Base-by-base conservation (phyloP, 2,329 filamentous ascomycete species). In the Fusarium agapanthi region DNA sequence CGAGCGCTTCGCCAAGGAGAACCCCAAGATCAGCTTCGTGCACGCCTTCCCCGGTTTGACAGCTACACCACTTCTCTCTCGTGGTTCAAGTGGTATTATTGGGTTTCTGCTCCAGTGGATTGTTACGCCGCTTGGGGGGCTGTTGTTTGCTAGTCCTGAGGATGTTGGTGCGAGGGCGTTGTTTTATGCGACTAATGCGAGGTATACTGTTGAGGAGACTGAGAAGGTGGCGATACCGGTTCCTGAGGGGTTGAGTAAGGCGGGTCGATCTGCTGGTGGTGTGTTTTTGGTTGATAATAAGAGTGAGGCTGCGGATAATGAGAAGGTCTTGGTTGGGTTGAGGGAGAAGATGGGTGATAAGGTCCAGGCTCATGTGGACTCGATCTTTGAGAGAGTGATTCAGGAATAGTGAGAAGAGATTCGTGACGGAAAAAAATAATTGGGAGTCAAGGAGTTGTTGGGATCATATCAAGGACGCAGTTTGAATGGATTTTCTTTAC, bases 1-100 rank as follows among this genome's bases (percentile, higher is more conserved):
- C 37, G 87, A 88, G 69, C 81, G 84, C n/a, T 79, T 88, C 14
- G 84, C 87, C 0, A 75, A 77, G 9, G 75, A 82, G 22, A 81
- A 87, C 58, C 85, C 85, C 0, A 78, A 78, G 1, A 76, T 83
- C 35, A 77, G 77, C 24, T 82, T 83, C 47, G 78, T 83, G 8
- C 81, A 83, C 51, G 76, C 76, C 2, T 81, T 75, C 15, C 81
- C 81, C 0, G 81, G 80, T 4, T 47, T 79, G 0, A 79, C 81
- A 2, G 44, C 67, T 3, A 79, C 77, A 3, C 65, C 73, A 0
- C 26, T 65, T 0, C 57, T 78, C 6, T 72, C 71, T n/a, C 72
- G 75, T 2, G 76, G 72, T 4, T 67, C 65, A 35, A 76, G 73
- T 6, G 77, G 76, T 0, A 63, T 77, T 1, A 43, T 62, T 1